phyloP scores from a whole-genome alignment of 2,329 filamentous ascomycete species.

The Claviceps sp. region DNA sequence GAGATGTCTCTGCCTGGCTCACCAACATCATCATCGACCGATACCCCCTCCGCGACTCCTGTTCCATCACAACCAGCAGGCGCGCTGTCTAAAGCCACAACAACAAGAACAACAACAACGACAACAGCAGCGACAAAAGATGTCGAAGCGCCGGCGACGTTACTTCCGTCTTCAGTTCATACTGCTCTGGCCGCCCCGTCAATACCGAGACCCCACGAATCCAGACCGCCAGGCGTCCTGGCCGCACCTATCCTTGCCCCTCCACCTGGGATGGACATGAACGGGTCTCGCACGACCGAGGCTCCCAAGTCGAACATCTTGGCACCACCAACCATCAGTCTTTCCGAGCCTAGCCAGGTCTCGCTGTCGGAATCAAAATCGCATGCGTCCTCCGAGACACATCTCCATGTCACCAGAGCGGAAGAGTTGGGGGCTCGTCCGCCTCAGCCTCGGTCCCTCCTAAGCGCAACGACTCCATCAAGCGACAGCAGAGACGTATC shows the following conservation, averaged over 20 bases:
- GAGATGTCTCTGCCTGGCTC: background rate
- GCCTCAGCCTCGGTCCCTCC: conserved; percentile 3
- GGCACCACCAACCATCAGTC: conserved; percentile 22
- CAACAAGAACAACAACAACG: background rate
- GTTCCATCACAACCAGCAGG: conserved; percentile 11
- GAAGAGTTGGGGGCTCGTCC: too few relatives aligned
- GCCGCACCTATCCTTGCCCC: conserved; percentile 25
- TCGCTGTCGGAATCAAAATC: background rate
- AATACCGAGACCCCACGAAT: conserved; percentile 13
- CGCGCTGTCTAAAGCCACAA: conserved; percentile 6
- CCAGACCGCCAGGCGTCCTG: conserved; percentile 20
- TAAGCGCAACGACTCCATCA: conserved; percentile 7
- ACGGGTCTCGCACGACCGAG: conserved; percentile 14
- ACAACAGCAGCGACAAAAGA: conserved; percentile 5
- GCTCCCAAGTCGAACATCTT: conserved; percentile 29
- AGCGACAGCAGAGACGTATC: conserved; percentile 3
- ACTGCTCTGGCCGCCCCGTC: conserved; percentile 10
- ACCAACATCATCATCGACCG: background rate
- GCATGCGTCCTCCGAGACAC: background rate
- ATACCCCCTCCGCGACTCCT: background rate
- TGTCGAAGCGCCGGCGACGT: conserved; percentile 10
- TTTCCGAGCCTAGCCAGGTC: background rate
- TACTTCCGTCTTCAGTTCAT: conserved; percentile 6
- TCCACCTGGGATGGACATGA: conserved; percentile 18
- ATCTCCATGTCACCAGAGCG: too few relatives aligned